These are phyloP conservation scores for Exophiala xenobiotica DNA, from an alignment of 2,329 filamentous ascomycete genomes.

Conservation along the genomic window DNA sequence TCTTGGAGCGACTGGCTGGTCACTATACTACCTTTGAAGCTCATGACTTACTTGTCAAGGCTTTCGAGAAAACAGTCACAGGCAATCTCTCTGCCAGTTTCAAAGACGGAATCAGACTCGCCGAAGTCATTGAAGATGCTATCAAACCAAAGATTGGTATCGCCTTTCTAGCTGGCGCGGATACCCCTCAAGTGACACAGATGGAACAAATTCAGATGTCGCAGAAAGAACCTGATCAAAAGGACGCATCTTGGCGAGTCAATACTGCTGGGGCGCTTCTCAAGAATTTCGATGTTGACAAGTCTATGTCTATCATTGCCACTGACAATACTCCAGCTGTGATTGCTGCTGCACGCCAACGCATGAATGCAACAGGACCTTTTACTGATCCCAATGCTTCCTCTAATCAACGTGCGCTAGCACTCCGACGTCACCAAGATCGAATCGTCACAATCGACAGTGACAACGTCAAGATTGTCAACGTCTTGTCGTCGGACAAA, in stretches of 20 bases:
- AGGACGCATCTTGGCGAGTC: conserved; percentile 28
- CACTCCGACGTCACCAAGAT: conserved; percentile 1
- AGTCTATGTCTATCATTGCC: conserved; percentile 22
- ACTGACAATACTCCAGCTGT: conserved; percentile 25
- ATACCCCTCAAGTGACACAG: conserved; percentile 28
- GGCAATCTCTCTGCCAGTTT: conserved; percentile 18
- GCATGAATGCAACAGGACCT: conserved; percentile 2
- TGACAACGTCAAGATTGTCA: conserved; percentile 16
- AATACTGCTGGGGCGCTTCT: conserved; percentile 30
- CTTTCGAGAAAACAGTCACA: conserved; percentile 22
- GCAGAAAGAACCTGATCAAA: conserved; percentile 26
- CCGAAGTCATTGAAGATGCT: conserved; percentile 20
- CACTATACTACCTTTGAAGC: conserved; percentile 6
- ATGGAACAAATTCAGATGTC: conserved; percentile 27
- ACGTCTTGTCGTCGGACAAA: conserved; percentile 24
- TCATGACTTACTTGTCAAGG: conserved; percentile 21
- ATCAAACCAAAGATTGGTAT: conserved; percentile 26
- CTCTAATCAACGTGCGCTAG: neutral
- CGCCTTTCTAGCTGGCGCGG: conserved; percentile 28
- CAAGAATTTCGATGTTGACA: conserved; percentile 24
- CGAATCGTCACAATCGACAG: conserved; percentile 19
- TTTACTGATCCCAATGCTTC: neutral
- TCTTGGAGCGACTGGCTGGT: conserved; percentile 1
- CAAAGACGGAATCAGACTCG: conserved; percentile 16
- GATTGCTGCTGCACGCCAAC: conserved; percentile 5